Percentiles rank a stretch among this genome's conserved stretches.
These are phyloP conservation scores for Cladosporium sp. DNA, from an alignment of 2,329 filamentous ascomycete species.

Conservation along the genomic window DNA sequence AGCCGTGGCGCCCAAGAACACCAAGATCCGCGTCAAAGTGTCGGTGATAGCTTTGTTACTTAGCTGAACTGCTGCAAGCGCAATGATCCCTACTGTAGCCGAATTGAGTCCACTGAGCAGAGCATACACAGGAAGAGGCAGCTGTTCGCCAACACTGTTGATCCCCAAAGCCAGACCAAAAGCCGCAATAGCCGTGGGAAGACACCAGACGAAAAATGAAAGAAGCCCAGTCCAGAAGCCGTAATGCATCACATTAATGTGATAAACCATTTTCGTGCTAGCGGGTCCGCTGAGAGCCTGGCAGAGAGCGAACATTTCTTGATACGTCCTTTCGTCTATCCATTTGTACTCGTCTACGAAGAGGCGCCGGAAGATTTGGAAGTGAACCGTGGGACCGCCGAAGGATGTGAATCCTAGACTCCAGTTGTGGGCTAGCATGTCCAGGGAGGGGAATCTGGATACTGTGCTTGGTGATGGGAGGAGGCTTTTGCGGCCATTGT, in stretches of 20 bases:
- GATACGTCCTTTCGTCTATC: constrained; percentile 65
- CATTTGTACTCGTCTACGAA: constrained; percentile 56
- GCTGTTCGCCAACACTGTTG: constrained; percentile 51
- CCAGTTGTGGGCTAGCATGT: constrained; percentile 22
- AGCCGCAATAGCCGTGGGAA: constrained; percentile 68
- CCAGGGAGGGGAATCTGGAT: constrained; percentile 7
- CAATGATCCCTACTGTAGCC: constrained; percentile 66
- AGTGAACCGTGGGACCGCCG: constrained; percentile 62
- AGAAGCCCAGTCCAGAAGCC: constrained; percentile 56
- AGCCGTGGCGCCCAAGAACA: constrained; percentile 59
- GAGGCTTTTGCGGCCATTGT: neutral
- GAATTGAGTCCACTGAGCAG: constrained; percentile 68
- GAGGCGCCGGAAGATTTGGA: constrained; percentile 59
- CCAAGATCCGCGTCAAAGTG: constrained; percentile 55
- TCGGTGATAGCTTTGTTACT: constrained; percentile 63
- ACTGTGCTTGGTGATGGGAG: neutral
- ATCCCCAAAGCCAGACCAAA: constrained; percentile 63
- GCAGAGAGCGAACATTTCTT: constrained; percentile 65
- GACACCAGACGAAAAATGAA: constrained; percentile 60
- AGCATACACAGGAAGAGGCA: constrained; percentile 62
- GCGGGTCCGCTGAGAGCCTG: constrained; percentile 64
- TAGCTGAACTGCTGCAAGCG: constrained; percentile 62
- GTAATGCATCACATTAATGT: constrained; percentile 57
- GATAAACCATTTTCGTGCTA: constrained; percentile 57
- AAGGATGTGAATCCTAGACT: constrained; percentile 21